Evolutionary conservation across 805 yeast species (phyloP).

Genomic region (Yamadazyma sp.): DNA sequence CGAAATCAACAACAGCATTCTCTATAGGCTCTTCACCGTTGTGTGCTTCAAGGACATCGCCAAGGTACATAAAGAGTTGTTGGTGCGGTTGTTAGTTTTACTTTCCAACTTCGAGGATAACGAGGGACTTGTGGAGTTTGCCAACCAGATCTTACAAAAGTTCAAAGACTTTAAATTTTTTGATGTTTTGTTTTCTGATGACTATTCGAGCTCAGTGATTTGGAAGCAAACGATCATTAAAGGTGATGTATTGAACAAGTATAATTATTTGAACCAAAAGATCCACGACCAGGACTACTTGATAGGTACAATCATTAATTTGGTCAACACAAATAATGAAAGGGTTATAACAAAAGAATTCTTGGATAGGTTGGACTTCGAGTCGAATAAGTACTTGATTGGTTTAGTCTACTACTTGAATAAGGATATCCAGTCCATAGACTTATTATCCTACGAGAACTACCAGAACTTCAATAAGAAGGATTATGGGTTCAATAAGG

Average conservation of each 20-base stretch:
- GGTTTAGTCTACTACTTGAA: conserved; percentile 37
- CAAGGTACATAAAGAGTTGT: conserved; percentile 27
- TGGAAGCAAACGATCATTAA: conserved; percentile 10
- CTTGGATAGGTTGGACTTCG: conserved; percentile 39
- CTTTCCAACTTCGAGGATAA: conserved; percentile 34
- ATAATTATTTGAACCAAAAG: conserved; percentile 9
- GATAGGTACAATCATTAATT: conserved; percentile 33
- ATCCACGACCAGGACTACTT: conserved; percentile 30
- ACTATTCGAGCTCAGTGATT: conserved; percentile 6
- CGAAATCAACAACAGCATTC: conserved; percentile 19
- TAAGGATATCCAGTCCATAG: conserved; percentile 16
- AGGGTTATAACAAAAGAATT: conserved; percentile 43
- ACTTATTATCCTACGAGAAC: conserved; percentile 11
- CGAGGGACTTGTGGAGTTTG: conserved; percentile 24
- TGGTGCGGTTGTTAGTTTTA: conserved; percentile 29
- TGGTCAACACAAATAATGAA: conserved; percentile 33
- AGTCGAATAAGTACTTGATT: conserved; percentile 25
- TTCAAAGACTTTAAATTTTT: conserved; percentile 24
- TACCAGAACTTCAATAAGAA: conserved; percentile 6
- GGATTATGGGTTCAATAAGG: conserved; percentile 2
- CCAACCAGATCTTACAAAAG: conserved; percentile 24
- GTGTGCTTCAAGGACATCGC: conserved; percentile 29
- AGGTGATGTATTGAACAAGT: conserved; percentile 12
- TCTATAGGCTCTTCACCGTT: conserved; percentile 25
- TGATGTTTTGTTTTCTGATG: conserved; percentile 2